Conservation (phyloP, 148 eudicot genomes). For the Oxyria digyna region DNA sequence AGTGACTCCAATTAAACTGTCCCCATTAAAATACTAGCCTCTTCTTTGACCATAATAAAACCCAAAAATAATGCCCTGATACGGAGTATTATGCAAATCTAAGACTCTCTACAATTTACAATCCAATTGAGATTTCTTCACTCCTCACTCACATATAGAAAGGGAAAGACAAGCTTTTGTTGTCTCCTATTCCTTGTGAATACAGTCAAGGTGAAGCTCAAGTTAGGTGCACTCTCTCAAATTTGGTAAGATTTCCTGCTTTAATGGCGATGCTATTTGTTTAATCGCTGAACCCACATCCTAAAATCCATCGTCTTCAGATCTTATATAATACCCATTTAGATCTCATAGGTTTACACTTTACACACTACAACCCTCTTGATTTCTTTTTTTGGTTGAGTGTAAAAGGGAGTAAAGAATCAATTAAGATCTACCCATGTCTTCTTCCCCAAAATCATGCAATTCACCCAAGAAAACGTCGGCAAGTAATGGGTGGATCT, state of each 20-base stretch:
- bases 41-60: no score
- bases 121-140: neutral
- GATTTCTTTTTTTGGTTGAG: neutral
- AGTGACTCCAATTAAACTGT: no score
- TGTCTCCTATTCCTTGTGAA: neutral
- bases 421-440: conserved; percentile 1
- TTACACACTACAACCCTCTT: neutral
- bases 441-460: conserved; percentile 10
- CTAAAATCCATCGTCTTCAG: neutral
- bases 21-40: no score
- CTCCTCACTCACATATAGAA: neutral
- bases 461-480: conserved; percentile 21
- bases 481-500: conserved; percentile 44
- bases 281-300: conserved; percentile 1
- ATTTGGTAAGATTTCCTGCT: conserved; percentile 8
- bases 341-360: neutral
- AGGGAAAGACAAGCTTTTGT: neutral
- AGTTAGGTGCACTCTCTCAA: conserved; percentile 9
- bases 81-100: neutral
- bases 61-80: no score
- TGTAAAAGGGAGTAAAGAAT: neutral
- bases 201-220: conserved; percentile 3
- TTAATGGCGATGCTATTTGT: neutral
- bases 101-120: neutral
- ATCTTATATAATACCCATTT: neutral